Evolutionary conservation across 202 grass and related monocot genomes (phyloP).

Genomic region (Digitaria exilis): DNA sequence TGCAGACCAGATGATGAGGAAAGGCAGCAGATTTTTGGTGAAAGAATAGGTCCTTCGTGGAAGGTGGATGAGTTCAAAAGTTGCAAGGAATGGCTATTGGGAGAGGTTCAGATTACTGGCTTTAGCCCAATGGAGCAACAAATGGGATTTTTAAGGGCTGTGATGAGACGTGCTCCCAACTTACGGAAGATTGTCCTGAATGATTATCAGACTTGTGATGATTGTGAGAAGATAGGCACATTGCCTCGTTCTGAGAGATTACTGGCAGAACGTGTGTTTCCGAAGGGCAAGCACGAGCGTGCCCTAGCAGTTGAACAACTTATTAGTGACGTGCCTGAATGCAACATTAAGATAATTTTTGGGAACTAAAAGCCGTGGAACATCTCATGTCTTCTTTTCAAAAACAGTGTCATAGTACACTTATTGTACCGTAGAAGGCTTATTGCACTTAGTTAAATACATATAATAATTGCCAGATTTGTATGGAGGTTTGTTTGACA

Average conservation of each 20-base stretch:
- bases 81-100: background rate
- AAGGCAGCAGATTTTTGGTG: background rate
- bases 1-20: too few species aligned
- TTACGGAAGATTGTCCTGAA: background rate
- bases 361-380: background rate
- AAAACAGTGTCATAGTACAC: background rate
- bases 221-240: background rate
- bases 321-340: background rate
- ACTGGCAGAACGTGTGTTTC: background rate
- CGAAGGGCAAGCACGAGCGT: constrained; percentile 1
- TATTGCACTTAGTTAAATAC: too few species aligned
- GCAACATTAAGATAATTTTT: background rate
- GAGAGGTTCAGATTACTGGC: constrained; percentile 14
- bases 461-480: too few species aligned
- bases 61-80: background rate
- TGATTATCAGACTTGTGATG: background rate
- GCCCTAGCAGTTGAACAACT: background rate
- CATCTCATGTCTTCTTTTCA: background rate
- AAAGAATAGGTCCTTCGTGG: background rate
- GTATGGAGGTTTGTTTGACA: background rate
- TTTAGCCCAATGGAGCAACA: constrained; percentile 22
- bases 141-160: background rate
- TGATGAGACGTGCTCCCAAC: constrained; percentile 14
- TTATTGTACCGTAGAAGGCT: too few species aligned
- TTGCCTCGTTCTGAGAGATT: constrained; percentile 3